Base-by-base conservation (phyloP, 306 rosid species). In the Medicago ruthenica region DNA sequence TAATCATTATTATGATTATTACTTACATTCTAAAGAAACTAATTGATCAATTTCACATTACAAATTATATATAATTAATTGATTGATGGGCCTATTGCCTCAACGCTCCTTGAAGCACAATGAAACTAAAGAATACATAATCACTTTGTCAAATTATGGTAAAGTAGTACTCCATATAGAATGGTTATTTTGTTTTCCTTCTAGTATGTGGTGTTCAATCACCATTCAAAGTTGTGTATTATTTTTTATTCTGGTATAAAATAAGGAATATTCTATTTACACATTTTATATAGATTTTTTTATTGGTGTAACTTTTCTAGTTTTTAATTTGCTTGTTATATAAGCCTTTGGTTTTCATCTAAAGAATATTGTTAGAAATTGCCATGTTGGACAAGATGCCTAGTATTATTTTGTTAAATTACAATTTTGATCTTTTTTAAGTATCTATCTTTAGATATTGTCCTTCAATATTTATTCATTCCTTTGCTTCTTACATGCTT, bases 101-200 rank as follows among this genome's bases (percentile, higher is more conserved):
- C 47, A 14, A 51, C 36, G 44, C 64, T 66, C 74, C 78, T 67
- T 54, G 34, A 58, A 53, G 71, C 14, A 9, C 22, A 62, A 15
- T 14, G 41, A 67, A 74, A 53, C 34, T 55, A 41, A 50, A 17
- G 22, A 3, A 37, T 20, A 45, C 37, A 13, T 44, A 20, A n/a
- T 44, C 21, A 71, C 36, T 51, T 16, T 82, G 79, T 54, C 40
- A 66, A 40, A 67, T 79, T 68, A 50, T 66, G 36, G n/a, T 16
- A 70, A 61, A 67, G 71, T 47, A n/a, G n/a, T n/a, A n/a, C n/a
- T n/a, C n/a, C n/a, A 27, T 63, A 18, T 64, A 24, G 63, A 36
- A 83, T 79, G 39, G 45, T 76, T 53, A 71, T 8, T 31, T 44
- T 71, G 36, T 53, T 70, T 76, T 76, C 62, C 16, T 51, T 66